phyloP scores from a whole-genome alignment of 352 stramenopile species.

The Phytophthora meadii region DNA sequence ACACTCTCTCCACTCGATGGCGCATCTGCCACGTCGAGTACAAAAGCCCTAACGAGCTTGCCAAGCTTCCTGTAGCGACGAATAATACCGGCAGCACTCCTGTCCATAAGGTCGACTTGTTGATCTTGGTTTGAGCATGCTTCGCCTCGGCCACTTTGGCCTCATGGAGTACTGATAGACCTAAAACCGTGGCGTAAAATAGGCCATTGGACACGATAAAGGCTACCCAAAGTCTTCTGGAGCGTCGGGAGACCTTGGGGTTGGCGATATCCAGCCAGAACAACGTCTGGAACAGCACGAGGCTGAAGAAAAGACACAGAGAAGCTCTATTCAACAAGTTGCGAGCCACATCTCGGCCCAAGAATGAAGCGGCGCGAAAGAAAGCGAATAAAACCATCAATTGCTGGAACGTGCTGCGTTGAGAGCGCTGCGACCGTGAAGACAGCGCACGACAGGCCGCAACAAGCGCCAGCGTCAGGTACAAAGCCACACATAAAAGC shows the following conservation, averaged over 20 bases:
- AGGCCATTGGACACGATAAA: conserved; percentile 75
- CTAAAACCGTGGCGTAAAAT: conserved; percentile 78
- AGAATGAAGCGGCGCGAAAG: conserved; percentile 63
- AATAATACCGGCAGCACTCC: conserved; percentile 73
- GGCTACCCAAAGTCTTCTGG: conserved; percentile 76
- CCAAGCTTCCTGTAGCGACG: conserved; percentile 72
- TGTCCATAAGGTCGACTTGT: conserved; percentile 47
- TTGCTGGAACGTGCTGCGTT: conserved; percentile 75
- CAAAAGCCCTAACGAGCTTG: conserved; percentile 68
- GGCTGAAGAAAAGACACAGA: conserved; percentile 86
- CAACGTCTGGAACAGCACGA: conserved; percentile 87
- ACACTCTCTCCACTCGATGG: conserved; percentile 68
- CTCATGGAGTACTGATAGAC: conserved; percentile 60
- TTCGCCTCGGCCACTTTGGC: conserved; percentile 32
- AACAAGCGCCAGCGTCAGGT: conserved; percentile 63
- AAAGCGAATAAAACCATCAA: conserved; percentile 73
- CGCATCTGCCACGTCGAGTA: conserved; percentile 85
- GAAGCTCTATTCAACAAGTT: conserved; percentile 76
- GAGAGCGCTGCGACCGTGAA: conserved; percentile 33
- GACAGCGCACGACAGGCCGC: conserved; percentile 56
- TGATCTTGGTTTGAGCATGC: conserved; percentile 10
- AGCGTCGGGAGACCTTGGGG: conserved; percentile 75
- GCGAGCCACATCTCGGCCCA: conserved; percentile 39
- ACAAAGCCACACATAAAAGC: conserved; percentile 66
- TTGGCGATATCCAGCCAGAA: conserved; percentile 91